Percentiles rank a stretch among this genome's conserved stretches.
Evolutionary conservation across 2,329 filamentous ascomycete genomes (phyloP).

Genomic region (Trichoderma sp.): DNA sequence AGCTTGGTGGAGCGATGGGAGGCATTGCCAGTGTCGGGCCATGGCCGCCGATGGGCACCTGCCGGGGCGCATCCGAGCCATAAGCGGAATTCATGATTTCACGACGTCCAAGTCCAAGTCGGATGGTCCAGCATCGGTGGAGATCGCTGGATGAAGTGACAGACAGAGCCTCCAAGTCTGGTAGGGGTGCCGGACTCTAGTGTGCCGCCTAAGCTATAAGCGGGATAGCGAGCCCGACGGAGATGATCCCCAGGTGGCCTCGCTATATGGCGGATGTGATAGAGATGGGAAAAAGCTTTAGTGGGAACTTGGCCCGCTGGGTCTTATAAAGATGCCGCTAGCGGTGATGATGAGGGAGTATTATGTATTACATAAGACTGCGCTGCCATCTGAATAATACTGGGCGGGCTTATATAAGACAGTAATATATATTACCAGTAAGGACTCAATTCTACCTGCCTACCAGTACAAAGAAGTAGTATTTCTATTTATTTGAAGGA

Average conservation of each 20-base stretch:
- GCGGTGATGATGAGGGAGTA: neutral
- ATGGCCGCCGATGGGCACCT: constrained; percentile 33
- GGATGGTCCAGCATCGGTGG: constrained; percentile 8
- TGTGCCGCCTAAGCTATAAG: constrained; percentile 3
- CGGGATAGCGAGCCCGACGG: constrained; percentile 4
- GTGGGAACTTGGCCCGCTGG: constrained; percentile 1
- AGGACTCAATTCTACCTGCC: no score
- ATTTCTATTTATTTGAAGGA: neutral
- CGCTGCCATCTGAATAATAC: neutral
- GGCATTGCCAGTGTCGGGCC: constrained; percentile 32
- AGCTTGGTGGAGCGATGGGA: constrained; percentile 25
- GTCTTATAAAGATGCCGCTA: constrained; percentile 1
- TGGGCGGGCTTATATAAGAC: neutral
- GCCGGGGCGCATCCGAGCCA: constrained; percentile 38
- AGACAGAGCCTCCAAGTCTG: constrained; percentile 5
- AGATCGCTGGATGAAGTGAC: constrained; percentile 13
- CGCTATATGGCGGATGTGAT: neutral
- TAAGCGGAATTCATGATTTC: constrained; percentile 38
- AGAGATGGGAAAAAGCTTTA: neutral
- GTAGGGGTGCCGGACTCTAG: constrained; percentile 14
- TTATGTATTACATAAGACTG: constrained; percentile 1
- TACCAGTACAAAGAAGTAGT: no score
- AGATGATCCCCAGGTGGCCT: neutral
- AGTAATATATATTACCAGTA: neutral
- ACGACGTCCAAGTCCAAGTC: neutral